Conservation (phyloP, 2,329 filamentous ascomycete genomes). For the Aspergillus ochraceoroseus region DNA sequence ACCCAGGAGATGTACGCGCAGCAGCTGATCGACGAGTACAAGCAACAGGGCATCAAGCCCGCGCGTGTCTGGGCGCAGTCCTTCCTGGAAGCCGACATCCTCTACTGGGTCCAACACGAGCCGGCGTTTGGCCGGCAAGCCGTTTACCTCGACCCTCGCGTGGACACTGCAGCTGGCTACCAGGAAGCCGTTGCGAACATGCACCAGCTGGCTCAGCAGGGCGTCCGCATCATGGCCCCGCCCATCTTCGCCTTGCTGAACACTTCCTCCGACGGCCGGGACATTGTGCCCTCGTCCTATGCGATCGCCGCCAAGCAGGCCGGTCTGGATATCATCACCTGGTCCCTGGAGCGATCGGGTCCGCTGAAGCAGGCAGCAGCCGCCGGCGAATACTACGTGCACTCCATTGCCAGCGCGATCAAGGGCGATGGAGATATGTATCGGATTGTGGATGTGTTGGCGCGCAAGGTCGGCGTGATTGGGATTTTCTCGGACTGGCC, state of each 20-base stretch:
- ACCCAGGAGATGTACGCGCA: conserved; percentile 21
- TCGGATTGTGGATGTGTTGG: conserved; percentile 21
- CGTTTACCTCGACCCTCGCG: conserved; percentile 20
- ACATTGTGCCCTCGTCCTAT: conserved; percentile 20
- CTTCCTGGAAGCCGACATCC: conserved; percentile 20
- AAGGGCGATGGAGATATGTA: conserved; percentile 22
- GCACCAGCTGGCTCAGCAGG: conserved; percentile 12
- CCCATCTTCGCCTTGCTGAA: conserved; percentile 21
- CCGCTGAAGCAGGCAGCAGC: conserved; percentile 19
- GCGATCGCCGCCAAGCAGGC: conserved; percentile 16
- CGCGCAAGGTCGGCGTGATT: conserved; percentile 19
- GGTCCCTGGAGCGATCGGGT: conserved; percentile 21
- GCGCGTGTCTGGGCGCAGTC: conserved; percentile 22
- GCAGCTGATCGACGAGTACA: conserved; percentile 23
- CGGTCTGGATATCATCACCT: conserved; percentile 19
- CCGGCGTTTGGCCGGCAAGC: conserved; percentile 20
- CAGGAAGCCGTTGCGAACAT: conserved; percentile 13
- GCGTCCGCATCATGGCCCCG: conserved; percentile 19
- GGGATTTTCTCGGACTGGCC: conserved; percentile 23
- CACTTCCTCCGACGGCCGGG: conserved; percentile 13
- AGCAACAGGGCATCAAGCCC: conserved; percentile 15
- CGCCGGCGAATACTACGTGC: conserved; percentile 15
- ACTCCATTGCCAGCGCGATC: conserved; percentile 12
- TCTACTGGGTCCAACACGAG: conserved; percentile 21
- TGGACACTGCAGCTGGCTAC: conserved; percentile 18